Percentiles rank a stretch among this genome's conserved stretches.
Evolutionary conservation across 345 rosid genomes (phyloP).

Genomic region (Pugionium dolabratum): DNA sequence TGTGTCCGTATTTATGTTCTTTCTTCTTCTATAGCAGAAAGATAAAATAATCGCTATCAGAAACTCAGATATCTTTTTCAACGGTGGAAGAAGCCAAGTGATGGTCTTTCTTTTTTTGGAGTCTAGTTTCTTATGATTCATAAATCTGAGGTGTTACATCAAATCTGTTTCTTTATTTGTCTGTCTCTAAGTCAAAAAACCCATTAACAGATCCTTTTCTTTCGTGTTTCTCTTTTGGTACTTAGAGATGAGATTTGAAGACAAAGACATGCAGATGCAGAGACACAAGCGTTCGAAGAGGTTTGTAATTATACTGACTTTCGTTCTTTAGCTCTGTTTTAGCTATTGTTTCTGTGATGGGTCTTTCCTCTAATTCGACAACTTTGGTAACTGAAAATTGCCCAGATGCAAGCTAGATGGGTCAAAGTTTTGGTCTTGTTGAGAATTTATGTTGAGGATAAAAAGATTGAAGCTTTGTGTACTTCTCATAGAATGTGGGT

Average conservation of each 20-base stretch:
- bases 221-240: constrained; percentile 3
- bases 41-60: constrained; percentile 29
- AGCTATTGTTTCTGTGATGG: neutral
- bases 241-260: constrained; percentile 56
- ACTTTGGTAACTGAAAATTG: neutral
- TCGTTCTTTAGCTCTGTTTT: constrained; percentile 17
- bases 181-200: constrained; percentile 28
- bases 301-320: constrained; percentile 46
- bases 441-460: constrained; percentile 1
- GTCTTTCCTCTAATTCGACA: neutral
- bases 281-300: constrained; percentile 90
- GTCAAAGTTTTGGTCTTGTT: constrained; percentile 31
- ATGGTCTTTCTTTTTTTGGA: constrained; percentile 25
- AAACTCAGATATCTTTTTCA: constrained; percentile 36
- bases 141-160: constrained; percentile 4
- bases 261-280: constrained; percentile 47
- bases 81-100: constrained; percentile 41
- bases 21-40: constrained; percentile 14
- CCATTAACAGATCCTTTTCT: constrained; percentile 10
- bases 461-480: constrained; percentile 6
- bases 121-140: constrained; percentile 25
- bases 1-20: constrained; percentile 38
- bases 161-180: constrained; percentile 17
- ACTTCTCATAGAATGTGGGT: no score
- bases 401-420: constrained; percentile 18